These are phyloP conservation scores for Tolypocladium pustulatum DNA, from an alignment of 2,329 filamentous ascomycete species.

Conservation along the genomic window DNA sequence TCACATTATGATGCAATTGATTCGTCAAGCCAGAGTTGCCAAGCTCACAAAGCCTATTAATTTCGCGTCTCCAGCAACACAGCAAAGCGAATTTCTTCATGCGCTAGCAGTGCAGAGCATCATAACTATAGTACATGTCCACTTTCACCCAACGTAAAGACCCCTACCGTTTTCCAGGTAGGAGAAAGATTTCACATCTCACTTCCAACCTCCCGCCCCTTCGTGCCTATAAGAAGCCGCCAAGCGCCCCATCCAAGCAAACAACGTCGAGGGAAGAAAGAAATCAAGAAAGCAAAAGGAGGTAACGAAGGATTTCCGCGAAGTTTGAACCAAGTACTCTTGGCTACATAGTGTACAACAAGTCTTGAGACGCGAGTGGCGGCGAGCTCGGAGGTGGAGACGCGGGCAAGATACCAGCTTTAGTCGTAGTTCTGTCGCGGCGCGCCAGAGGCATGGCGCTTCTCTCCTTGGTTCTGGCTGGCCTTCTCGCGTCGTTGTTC, in stretches of 20 bases:
- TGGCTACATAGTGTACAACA: constrained; percentile 2
- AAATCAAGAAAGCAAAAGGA: background rate
- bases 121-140: constrained; percentile 3
- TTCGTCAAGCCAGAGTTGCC: background rate
- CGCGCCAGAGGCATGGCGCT: constrained; percentile 19
- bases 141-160: background rate
- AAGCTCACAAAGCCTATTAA: background rate
- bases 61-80: background rate
- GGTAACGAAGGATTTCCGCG: background rate
- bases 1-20: background rate
- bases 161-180: constrained; percentile 1
- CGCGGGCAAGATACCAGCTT: background rate
- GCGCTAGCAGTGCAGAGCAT: background rate
- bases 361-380: background rate
- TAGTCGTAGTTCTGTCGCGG: constrained; percentile 24
- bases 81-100: background rate
- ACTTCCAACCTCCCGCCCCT: background rate
- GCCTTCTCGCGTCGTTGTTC: constrained; percentile 83
- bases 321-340: background rate
- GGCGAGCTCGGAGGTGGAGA: background rate
- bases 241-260: background rate
- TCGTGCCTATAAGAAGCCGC: background rate
- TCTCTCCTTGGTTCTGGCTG: constrained; percentile 34
- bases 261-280: background rate
- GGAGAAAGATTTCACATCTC: background rate